phyloP scores from a whole-genome alignment of 495 filamentous ascomycete genomes.

The Trypethelium eluteriae region DNA sequence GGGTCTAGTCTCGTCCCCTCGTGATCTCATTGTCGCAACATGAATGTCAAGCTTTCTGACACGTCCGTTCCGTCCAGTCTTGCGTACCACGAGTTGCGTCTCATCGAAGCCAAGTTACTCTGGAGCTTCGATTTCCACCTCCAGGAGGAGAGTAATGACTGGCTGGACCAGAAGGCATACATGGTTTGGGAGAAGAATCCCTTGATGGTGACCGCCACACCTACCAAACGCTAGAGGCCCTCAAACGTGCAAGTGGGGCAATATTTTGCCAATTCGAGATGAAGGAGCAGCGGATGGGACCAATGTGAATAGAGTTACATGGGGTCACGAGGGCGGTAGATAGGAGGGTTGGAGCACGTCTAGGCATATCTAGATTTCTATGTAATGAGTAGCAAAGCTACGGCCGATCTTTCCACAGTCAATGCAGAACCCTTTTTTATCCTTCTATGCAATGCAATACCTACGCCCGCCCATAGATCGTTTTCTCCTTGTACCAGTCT shows the following conservation, averaged over 20 bases:
- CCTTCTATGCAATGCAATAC: background rate
- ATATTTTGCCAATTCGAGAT: background rate
- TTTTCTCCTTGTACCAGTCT: no score
- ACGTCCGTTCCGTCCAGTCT: slow-evolving; percentile 25
- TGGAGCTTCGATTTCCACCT: slow-evolving; percentile 31
- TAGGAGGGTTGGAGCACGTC: no score
- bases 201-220: slow-evolving; percentile 8
- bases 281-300: background rate
- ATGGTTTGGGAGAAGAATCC: slow-evolving; percentile 17
- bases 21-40: no score
- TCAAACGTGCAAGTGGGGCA: background rate
- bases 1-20: no score
- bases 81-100: slow-evolving; percentile 27
- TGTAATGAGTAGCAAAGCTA: background rate
- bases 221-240: background rate
- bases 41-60: background rate
- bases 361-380: background rate
- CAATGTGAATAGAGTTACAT: no score
- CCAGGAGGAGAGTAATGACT: slow-evolving; percentile 27
- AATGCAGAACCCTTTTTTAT: background rate
- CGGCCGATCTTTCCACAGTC: background rate
- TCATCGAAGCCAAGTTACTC: slow-evolving; percentile 26
- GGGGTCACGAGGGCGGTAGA: no score
- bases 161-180: slow-evolving; percentile 18
- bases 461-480: no score